Conservation (phyloP, 2,329 filamentous ascomycete genomes). For the Trichophaea hybrida region DNA sequence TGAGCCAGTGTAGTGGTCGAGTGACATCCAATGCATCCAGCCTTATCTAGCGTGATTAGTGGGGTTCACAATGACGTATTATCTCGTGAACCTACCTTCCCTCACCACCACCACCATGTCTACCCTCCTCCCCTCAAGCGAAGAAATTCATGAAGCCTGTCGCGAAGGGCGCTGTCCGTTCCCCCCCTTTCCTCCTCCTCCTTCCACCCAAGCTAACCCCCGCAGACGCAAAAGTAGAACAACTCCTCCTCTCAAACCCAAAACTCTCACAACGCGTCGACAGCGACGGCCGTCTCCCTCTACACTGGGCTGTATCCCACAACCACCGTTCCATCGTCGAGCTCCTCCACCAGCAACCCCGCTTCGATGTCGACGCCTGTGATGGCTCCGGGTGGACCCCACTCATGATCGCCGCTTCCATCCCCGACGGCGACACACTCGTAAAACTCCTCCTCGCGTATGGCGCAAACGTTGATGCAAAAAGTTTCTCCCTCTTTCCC, state of each 20-base stretch:
- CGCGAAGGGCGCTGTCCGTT: slow-evolving; percentile 65
- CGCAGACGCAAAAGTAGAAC: slow-evolving; percentile 56
- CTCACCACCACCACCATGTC: background rate
- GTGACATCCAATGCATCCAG: too few relatives aligned
- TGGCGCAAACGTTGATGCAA: slow-evolving; percentile 58
- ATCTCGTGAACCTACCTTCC: background rate
- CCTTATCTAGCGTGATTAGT: background rate
- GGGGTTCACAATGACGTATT: background rate
- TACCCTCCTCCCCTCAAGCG: background rate
- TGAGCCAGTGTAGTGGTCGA: too few relatives aligned
- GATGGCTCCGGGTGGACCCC: slow-evolving; percentile 72
- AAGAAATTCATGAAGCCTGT: slow-evolving; percentile 61
- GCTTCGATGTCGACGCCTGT: slow-evolving; percentile 66
- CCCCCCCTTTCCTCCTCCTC: slow-evolving; percentile 6
- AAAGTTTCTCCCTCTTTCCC: slow-evolving; percentile 38
- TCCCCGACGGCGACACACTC: slow-evolving; percentile 52
- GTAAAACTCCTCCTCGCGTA: slow-evolving; percentile 53
- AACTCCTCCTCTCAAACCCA: slow-evolving; percentile 63
- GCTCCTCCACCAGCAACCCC: slow-evolving; percentile 52
- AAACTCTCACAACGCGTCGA: slow-evolving; percentile 62
- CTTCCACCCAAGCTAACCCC: slow-evolving; percentile 23
- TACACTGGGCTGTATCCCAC: slow-evolving; percentile 88
- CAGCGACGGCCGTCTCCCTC: slow-evolving; percentile 72
- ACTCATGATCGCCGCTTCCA: slow-evolving; percentile 66
- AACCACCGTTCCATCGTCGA: slow-evolving; percentile 63